Percentiles rank a stretch among this genome's conserved stretches.
Conservation (phyloP, 768 basidiomycete species). For the Aureoboletus auriporus region DNA sequence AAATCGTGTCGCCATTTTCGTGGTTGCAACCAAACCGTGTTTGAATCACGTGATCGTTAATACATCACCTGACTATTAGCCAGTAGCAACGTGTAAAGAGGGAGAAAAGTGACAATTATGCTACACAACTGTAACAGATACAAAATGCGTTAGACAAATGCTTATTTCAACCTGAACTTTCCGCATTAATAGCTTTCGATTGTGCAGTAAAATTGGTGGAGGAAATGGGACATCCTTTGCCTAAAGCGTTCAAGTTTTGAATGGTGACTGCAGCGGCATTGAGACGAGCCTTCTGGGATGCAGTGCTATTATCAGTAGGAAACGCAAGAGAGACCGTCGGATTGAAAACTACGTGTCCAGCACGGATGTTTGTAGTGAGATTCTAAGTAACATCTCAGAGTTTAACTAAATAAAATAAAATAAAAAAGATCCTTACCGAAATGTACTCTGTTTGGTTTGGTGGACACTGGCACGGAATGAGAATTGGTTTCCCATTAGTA, state of each 20-base stretch:
- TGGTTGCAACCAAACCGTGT: constrained; percentile 25
- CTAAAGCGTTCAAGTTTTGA: constrained; percentile 67
- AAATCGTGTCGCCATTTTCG: constrained; percentile 9
- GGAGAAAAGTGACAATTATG: no score
- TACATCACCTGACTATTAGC: constrained; percentile 17
- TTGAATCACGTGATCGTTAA: constrained; percentile 25
- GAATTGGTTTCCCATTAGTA: constrained; percentile 28
- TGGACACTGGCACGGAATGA: constrained; percentile 36
- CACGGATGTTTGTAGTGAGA: constrained; percentile 37
- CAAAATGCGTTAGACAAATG: background rate
- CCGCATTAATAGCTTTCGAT: constrained; percentile 16
- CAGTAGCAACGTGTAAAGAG: no score
- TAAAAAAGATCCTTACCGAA: constrained; percentile 14
- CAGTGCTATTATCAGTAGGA: constrained; percentile 39
- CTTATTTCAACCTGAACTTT: constrained; percentile 8
- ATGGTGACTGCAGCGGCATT: constrained; percentile 58
- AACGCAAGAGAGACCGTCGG: constrained; percentile 37
- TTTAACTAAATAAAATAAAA: background rate
- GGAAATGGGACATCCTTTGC: constrained; percentile 61
- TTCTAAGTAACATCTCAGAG: constrained; percentile 17
- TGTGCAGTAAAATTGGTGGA: constrained; percentile 58
- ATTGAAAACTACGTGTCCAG: constrained; percentile 40
- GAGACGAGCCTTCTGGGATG: constrained; percentile 46
- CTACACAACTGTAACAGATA: background rate
- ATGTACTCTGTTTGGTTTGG: constrained; percentile 25